These are phyloP conservation scores for Endothia cerciana DNA, from an alignment of 2,329 filamentous ascomycete genomes.

Conservation along the genomic window DNA sequence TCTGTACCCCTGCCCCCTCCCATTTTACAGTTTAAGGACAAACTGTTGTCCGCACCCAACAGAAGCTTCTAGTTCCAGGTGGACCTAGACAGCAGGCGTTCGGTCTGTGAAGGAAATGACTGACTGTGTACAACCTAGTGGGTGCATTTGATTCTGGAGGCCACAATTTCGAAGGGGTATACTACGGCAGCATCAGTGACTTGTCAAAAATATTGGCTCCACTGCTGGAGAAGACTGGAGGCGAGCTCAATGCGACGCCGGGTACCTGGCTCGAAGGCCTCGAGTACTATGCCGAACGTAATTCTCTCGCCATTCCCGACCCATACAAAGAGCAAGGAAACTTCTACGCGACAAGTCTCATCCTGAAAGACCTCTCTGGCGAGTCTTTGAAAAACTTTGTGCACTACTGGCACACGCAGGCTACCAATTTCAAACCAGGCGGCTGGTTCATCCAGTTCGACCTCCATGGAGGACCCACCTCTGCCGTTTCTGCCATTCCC, in stretches of 20 bases:
- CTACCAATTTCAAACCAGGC: conserved; percentile 37
- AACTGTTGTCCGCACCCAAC: not conserved
- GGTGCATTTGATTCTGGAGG: conserved; percentile 46
- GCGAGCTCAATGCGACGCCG: conserved; percentile 22
- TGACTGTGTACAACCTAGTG: conserved; percentile 29
- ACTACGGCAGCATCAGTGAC: conserved; percentile 33
- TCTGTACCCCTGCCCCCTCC: conserved; percentile 36
- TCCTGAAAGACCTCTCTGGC: conserved; percentile 43
- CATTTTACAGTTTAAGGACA: conserved; percentile 30
- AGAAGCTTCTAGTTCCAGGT: not conserved
- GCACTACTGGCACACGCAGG: conserved; percentile 40
- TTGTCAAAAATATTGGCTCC: conserved; percentile 7
- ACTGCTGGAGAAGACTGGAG: conserved; percentile 15
- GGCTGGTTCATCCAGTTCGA: conserved; percentile 50
- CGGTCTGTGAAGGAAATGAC: not conserved
- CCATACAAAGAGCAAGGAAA: conserved; percentile 42
- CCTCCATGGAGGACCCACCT: conserved; percentile 46
- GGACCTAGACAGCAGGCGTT: not conserved
- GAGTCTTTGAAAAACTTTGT: conserved; percentile 42
- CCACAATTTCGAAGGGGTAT: conserved; percentile 38
- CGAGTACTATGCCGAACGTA: conserved; percentile 38
- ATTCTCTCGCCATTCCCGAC: conserved; percentile 26
- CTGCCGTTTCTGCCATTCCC: conserved; percentile 39
- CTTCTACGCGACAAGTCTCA: conserved; percentile 47
- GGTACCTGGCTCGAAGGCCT: conserved; percentile 39